phyloP scores from a whole-genome alignment of 2,329 filamentous ascomycete species.

The Pyricularia sp. region DNA sequence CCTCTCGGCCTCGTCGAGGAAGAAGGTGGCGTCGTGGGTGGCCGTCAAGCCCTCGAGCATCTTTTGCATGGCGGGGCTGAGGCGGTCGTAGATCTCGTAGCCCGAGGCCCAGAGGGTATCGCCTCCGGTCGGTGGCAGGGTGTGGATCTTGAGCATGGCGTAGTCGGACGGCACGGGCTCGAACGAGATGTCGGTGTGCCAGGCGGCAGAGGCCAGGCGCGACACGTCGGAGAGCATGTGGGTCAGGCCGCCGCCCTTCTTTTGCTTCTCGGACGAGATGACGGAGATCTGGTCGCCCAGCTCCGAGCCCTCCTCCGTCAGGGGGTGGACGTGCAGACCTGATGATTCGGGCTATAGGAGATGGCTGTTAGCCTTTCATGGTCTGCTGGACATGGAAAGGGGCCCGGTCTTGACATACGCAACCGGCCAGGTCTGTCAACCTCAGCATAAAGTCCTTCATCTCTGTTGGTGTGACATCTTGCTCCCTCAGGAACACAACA shows the following conservation, averaged over 20 bases:
- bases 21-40: slow-evolving; percentile 33
- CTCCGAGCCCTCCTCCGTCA: slow-evolving; percentile 9
- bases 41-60: slow-evolving; percentile 18
- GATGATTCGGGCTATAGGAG: slow-evolving; percentile 31
- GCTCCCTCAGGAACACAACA: slow-evolving; percentile 39
- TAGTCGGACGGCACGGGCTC: slow-evolving; percentile 36
- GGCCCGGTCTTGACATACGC: slow-evolving; percentile 15
- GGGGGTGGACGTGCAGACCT: slow-evolving; percentile 42
- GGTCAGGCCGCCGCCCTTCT: slow-evolving; percentile 8
- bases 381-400: slow-evolving; percentile 8
- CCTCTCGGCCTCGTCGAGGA: slow-evolving; percentile 37
- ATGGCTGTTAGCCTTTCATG: slow-evolving; percentile 10
- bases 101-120: slow-evolving; percentile 34
- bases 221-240: slow-evolving; percentile 9
- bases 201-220: slow-evolving; percentile 22
- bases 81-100: slow-evolving; percentile 30
- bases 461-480: slow-evolving; percentile 31
- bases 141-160: slow-evolving; percentile 31
- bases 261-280: slow-evolving; percentile 31
- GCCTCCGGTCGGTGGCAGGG: slow-evolving; percentile 31
- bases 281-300: slow-evolving; percentile 33
- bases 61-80: slow-evolving; percentile 16
- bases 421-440: slow-evolving; percentile 32
- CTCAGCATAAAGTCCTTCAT: slow-evolving; percentile 35
- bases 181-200: slow-evolving; percentile 41